Evolutionary conservation across 257 asterid species (phyloP).

Genomic region (Mentha longifolia): DNA sequence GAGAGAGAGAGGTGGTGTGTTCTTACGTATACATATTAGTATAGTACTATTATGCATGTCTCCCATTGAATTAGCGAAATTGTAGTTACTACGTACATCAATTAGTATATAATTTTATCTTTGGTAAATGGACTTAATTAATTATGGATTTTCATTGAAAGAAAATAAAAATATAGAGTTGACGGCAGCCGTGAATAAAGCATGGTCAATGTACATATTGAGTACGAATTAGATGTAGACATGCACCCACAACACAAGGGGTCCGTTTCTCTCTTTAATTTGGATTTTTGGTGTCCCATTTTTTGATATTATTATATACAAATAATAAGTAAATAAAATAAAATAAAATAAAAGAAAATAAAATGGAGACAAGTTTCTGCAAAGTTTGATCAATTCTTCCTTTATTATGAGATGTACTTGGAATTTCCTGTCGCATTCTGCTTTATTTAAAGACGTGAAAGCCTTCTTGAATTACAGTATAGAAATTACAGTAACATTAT

Average conservation of each 20-base stretch:
- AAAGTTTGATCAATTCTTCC: slow-evolving; percentile 35
- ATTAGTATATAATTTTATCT: neutral
- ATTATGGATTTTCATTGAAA: neutral
- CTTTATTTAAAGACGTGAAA: slow-evolving; percentile 40
- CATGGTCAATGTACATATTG: slow-evolving; percentile 11
- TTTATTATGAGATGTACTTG: slow-evolving; percentile 35
- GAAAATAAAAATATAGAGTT: neutral
- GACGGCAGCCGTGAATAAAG: neutral
- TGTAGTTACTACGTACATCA: no score
- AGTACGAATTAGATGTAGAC: slow-evolving; percentile 43
- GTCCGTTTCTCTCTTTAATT: slow-evolving; percentile 42
- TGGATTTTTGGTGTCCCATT: slow-evolving; percentile 37
- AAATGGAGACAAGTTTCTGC: slow-evolving; percentile 40
- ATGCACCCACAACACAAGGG: slow-evolving; percentile 47
- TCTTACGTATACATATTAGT: neutral
- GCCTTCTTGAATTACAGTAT: neutral
- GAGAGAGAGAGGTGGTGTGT: neutral
- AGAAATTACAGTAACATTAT: neutral
- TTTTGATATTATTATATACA: neutral
- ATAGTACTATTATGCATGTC: no score
- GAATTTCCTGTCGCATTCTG: slow-evolving; percentile 42
- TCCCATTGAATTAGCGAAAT: neutral
- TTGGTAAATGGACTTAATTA: neutral
- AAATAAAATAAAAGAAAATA: neutral
- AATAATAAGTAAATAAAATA: no score